Base-by-base conservation (phyloP, 768 basidiomycete genomes). In the Holtermannia corniformis region DNA sequence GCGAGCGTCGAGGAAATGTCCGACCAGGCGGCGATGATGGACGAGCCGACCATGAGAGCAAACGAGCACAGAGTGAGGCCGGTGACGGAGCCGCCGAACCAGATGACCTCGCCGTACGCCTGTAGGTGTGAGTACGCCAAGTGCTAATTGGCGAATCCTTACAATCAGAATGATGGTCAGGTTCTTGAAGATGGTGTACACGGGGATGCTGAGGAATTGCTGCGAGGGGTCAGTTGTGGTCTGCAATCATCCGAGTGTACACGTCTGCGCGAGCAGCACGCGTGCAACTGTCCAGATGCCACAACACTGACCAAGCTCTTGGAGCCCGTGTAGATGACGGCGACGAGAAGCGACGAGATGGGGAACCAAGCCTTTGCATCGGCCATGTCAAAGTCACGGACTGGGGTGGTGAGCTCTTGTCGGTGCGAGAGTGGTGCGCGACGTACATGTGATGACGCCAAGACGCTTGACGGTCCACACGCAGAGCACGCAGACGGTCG, bases 171-270 rank as follows among this genome's bases (percentile, higher is more conserved):
- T 97, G 64, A 97, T 99, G n/a, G 95, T 96, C 65, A 97, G 68
- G 71, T 99, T 99, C 75, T 99, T 99, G 81, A 97, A 97, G 58
- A 99, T 97, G 0, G 95, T 97, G 75, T 96, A 99, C 23, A 96
- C 83, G 0, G 95, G 95, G 73, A 99, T 97, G 59, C 82, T 87
- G 46, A 99, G 78, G 74, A 83, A 89, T 92, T 97, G 95, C 91
- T 96, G 72, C 4, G 32, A 37, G n/a, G n/a, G n/a, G n/a, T n/a
- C n/a, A n/a, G n/a, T n/a, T n/a, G n/a, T n/a, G n/a, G n/a, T n/a
- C n/a, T n/a, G n/a, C n/a, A n/a, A n/a, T n/a, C n/a, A n/a, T n/a
- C n/a, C n/a, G n/a, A 28, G 3, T 19, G 4, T 46, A 43, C 24
- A 21, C 46, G 28, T 58, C 42, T 58, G 54, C 19, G 12, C 22